Evolutionary conservation across 1,284 basidiomycete species (phyloP).

Genomic region (Rhodotorula sp.): DNA sequence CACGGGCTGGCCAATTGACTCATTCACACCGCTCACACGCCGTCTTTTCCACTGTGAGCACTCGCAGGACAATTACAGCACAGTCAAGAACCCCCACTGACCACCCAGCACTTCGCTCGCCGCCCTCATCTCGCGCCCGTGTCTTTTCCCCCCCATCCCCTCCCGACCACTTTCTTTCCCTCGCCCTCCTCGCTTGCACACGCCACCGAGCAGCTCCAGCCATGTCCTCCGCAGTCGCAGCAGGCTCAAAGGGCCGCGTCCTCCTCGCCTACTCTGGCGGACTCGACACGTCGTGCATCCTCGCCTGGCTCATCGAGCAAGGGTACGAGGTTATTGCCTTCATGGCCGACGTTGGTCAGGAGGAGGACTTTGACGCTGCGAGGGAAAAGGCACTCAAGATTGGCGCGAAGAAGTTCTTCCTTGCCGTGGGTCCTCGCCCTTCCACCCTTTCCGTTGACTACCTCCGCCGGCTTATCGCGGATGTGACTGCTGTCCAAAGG

Average conservation of each 20-base stretch:
- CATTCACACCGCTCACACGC: background rate
- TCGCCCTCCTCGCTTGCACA: background rate
- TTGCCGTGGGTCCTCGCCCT: slow-evolving; percentile 60
- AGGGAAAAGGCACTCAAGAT: slow-evolving; percentile 86
- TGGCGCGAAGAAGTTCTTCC: slow-evolving; percentile 92
- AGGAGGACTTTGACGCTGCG: slow-evolving; percentile 97
- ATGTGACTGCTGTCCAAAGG: background rate
- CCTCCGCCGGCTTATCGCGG: slow-evolving; percentile 51
- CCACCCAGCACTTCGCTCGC: background rate
- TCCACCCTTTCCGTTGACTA: slow-evolving; percentile 59
- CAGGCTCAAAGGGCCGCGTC: slow-evolving; percentile 68
- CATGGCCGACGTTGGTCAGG: slow-evolving; percentile 99
- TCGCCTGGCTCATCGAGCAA: slow-evolving; percentile 91
- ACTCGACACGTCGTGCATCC: slow-evolving; percentile 93
- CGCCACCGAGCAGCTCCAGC: background rate
- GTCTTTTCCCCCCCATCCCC: background rate
- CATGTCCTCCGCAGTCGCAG: slow-evolving; percentile 29
- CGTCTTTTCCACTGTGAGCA: background rate
- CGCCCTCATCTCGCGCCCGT: background rate
- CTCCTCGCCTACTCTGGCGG: slow-evolving; percentile 97
- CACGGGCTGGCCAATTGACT: too few species aligned
- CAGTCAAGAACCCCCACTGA: too few species aligned
- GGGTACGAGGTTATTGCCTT: slow-evolving; percentile 80
- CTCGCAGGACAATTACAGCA: too few species aligned
- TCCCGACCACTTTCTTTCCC: background rate